phyloP scores from a whole-genome alignment of 73 alveolate genomes.

The Breviolum minutum region DNA sequence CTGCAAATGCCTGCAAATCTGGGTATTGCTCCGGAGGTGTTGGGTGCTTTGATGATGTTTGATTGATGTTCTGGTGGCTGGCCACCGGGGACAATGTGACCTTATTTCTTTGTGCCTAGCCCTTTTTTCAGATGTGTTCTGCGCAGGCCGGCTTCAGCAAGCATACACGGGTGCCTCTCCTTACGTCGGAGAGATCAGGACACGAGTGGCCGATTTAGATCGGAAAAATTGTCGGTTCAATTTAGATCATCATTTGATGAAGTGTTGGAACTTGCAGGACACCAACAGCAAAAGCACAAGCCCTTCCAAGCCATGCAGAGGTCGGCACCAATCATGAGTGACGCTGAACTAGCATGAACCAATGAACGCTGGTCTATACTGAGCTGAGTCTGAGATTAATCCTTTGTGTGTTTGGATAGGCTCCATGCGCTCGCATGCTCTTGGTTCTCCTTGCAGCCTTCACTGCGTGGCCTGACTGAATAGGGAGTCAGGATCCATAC shows the following conservation, averaged over 20 bases:
- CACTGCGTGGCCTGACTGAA: background rate
- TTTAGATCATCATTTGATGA: background rate
- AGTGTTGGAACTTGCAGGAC: conserved; percentile 8
- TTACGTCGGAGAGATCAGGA: conserved; percentile 67
- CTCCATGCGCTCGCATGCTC: conserved; percentile 22
- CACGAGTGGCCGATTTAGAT: background rate
- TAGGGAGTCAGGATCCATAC: too few species aligned
- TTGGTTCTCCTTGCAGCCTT: conserved; percentile 9
- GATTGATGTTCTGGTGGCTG: too few species aligned
- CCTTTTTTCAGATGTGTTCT: background rate
- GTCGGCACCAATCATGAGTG: background rate
- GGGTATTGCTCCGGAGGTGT: conserved; percentile 85
- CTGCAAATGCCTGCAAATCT: conserved; percentile 59
- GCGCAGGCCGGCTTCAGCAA: conserved; percentile 76
- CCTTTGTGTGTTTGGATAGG: background rate
- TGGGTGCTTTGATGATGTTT: too few species aligned
- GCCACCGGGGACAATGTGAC: too few species aligned
- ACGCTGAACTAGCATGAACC: background rate
- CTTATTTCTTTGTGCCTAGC: too few species aligned
- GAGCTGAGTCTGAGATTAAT: background rate
- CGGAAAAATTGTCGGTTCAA: background rate
- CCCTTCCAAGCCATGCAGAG: conserved; percentile 28
- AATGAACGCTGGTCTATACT: background rate
- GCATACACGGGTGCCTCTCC: conserved; percentile 62
- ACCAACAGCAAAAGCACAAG: conserved; percentile 13